Percentiles rank a stretch among this genome's conserved stretches.
phyloP scores from a whole-genome alignment of 257 asterid species.

The Asclepias syriaca region DNA sequence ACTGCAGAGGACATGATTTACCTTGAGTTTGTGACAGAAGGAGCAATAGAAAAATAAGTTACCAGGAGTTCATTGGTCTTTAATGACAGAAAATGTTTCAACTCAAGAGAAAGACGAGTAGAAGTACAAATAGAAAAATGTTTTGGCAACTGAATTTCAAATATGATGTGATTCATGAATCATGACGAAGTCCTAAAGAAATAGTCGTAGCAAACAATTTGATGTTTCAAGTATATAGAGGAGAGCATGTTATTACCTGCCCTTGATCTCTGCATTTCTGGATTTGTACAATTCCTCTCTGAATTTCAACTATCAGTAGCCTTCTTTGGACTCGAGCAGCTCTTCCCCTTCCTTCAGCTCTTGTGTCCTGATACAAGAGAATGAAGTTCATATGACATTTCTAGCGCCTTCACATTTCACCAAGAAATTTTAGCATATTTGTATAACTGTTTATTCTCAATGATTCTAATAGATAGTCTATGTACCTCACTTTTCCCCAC shows the following conservation, averaged over 20 bases:
- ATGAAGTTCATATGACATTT: conserved; percentile 5
- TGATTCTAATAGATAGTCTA: background rate
- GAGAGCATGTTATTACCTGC: conserved; percentile 37
- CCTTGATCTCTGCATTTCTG: conserved; percentile 68
- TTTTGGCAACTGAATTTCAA: conserved; percentile 1
- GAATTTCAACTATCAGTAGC: conserved; percentile 70
- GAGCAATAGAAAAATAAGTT: background rate
- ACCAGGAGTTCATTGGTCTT: background rate
- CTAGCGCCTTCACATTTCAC: background rate
- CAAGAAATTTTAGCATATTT: background rate
- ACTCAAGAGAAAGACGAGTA: background rate
- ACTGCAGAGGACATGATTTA: background rate
- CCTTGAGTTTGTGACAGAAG: background rate
- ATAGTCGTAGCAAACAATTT: background rate
- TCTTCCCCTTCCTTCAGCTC: conserved; percentile 98
- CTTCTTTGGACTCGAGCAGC: conserved; percentile 92
- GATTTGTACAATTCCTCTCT: conserved; percentile 68
- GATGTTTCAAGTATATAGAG: background rate
- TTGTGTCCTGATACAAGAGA: conserved; percentile 60
- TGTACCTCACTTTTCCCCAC: background rate
- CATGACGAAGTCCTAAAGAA: background rate
- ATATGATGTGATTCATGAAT: background rate
- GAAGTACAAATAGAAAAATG: background rate
- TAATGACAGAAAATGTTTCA: background rate
- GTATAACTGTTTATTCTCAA: background rate